Base-by-base conservation (phyloP, 2,329 filamentous ascomycete genomes). In the Phialemonium atrogriseum region DNA sequence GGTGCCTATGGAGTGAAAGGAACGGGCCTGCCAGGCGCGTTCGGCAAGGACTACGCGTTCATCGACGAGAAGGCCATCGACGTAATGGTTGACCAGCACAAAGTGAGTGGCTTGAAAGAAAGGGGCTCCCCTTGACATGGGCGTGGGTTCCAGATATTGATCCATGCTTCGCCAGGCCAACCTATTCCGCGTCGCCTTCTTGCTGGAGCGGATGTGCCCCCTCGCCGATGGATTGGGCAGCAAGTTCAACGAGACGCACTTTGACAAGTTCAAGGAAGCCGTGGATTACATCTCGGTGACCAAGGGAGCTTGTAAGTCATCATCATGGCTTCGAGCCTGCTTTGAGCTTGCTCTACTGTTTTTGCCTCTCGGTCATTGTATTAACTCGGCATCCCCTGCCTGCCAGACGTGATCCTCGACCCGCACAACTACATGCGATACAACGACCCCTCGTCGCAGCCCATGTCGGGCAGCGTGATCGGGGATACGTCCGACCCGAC, bases 391-490 rank as follows among this genome's bases (percentile, higher is more conserved):
- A n/a, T 34, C 3, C 21, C 15, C 13, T 4, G 5, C n/a, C 13
- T 15, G 10, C 3, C 18, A 47, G 55, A 70, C 39, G 58, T 55
- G 8, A 64, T 70, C 36, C 48, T 71, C 3, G 66, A 70, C 43
- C 64, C 65, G 3, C 66, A 70, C 50, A 70, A 68, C 45, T 67
- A 70, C 44, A 70, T 70, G 66, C 56, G 66, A 4, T 71, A 70
- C 47, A 68, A 68, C 40, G 55, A 70, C 41, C 66, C 66, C 2
- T 62, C 56, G 12, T 52, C 55, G 18, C 66, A 70, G 43, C 66
- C 67, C 4, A 58, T 49, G 33, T 60, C 56, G 6, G 66, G 66
- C 24, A 63, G 59, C 41, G 55, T 70, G 9, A 70, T 71, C 38
- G 66, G 66, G 15, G 59, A 68, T 45, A 47, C 52, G 0, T 50